A percentile compares a stretch with the other conserved stretches of the same genome.
Conservation (phyloP, 768 basidiomycete genomes). For the Collybia sordida region DNA sequence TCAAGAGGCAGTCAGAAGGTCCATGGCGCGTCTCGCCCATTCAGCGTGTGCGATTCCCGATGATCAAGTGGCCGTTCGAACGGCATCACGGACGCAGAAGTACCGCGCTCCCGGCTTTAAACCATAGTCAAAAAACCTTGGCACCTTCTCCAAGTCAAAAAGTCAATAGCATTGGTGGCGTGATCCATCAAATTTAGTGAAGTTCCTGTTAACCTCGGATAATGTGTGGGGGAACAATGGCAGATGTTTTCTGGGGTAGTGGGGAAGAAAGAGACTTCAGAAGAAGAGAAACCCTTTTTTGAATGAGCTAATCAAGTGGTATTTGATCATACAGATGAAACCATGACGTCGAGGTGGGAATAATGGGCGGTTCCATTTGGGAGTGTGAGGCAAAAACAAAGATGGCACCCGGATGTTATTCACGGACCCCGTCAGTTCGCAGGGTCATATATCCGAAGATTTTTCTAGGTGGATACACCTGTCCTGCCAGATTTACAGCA, state of each 20-base stretch:
- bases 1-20: neutral
- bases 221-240: constrained; percentile 12
- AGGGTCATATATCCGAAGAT: too few relatives aligned
- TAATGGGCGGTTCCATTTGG: too few relatives aligned
- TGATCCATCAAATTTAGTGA: constrained; percentile 5
- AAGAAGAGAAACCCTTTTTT: neutral
- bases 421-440: too few relatives aligned
- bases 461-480: too few relatives aligned
- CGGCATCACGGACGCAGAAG: neutral
- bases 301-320: neutral
- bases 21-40: constrained; percentile 1
- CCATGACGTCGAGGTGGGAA: too few relatives aligned
- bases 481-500: too few relatives aligned
- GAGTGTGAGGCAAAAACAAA: too few relatives aligned
- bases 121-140: constrained; percentile 4
- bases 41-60: neutral
- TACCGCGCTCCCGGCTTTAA: neutral
- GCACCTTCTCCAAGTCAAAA: constrained; percentile 3
- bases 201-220: constrained; percentile 13
- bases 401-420: too few relatives aligned
- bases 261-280: neutral
- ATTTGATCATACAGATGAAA: too few relatives aligned
- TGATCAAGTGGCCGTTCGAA: constrained; percentile 11
- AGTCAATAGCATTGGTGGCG: constrained; percentile 5
- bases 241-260: neutral